Conservation (phyloP, 78 protist species). For the Polysphondylium violaceum region DNA sequence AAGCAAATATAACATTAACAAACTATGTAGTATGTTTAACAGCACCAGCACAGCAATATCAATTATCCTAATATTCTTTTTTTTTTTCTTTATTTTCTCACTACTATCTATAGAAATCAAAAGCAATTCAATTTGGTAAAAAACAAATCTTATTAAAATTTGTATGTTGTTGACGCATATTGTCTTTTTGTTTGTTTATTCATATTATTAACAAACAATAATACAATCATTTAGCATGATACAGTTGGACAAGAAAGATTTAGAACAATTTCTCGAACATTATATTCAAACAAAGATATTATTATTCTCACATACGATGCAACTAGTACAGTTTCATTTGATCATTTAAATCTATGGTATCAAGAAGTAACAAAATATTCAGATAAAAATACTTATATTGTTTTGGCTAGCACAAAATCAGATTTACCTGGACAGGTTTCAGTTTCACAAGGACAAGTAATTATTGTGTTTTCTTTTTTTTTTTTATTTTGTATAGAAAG, state of each 20-base stretch:
- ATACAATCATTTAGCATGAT: slow-evolving; percentile 43
- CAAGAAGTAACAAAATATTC: slow-evolving; percentile 52
- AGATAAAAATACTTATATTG: slow-evolving; percentile 26
- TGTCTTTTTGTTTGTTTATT: not conserved
- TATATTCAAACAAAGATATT: slow-evolving; percentile 88
- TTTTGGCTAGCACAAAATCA: slow-evolving; percentile 45
- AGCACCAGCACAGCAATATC: not conserved
- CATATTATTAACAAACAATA: not conserved
- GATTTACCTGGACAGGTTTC: slow-evolving; percentile 20
- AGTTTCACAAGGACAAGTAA: not conserved
- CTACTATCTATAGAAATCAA: slow-evolving; percentile 40
- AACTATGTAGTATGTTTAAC: slow-evolving; percentile 42
- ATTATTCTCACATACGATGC: slow-evolving; percentile 58
- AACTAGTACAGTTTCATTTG: slow-evolving; percentile 19
- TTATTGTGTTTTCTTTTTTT: not conserved
- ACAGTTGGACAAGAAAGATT: slow-evolving; percentile 98
- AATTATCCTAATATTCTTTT: not conserved
- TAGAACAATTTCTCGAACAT: slow-evolving; percentile 97
- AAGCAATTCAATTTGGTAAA: slow-evolving; percentile 68
- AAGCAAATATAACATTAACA: slow-evolving; percentile 54
- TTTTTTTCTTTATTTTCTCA: not conserved
- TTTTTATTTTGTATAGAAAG: not conserved
- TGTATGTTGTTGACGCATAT: slow-evolving; percentile 12
- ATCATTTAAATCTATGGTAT: slow-evolving; percentile 22
- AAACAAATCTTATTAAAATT: slow-evolving; percentile 62